Percentiles rank a stretch among this genome's conserved stretches.
Conservation (phyloP, 805 yeast genomes). For the Ogataea pilisensis region DNA sequence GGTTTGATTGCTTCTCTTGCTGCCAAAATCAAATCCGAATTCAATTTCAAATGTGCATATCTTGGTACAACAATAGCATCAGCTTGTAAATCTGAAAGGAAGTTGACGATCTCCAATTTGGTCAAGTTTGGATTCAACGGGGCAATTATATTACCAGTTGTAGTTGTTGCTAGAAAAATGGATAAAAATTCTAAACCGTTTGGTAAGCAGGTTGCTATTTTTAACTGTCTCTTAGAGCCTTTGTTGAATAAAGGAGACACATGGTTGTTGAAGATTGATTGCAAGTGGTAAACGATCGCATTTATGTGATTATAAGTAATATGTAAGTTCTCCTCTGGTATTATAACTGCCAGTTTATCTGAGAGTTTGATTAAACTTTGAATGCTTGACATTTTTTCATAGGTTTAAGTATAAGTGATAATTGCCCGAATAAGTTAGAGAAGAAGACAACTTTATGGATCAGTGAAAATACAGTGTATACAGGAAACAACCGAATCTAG, state of each 20-base stretch:
- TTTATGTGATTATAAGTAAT: slow-evolving; percentile 43
- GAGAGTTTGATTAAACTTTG: slow-evolving; percentile 23
- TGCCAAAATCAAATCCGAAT: slow-evolving; percentile 29
- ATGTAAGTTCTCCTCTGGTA: slow-evolving; percentile 42
- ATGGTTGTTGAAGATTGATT: slow-evolving; percentile 39
- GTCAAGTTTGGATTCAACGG: slow-evolving; percentile 66
- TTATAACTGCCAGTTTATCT: slow-evolving; percentile 38
- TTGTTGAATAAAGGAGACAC: slow-evolving; percentile 38
- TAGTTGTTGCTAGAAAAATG: slow-evolving; percentile 53
- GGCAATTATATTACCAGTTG: slow-evolving; percentile 56
- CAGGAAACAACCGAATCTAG: too few species aligned
- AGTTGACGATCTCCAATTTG: slow-evolving; percentile 59
- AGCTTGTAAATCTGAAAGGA: slow-evolving; percentile 56
- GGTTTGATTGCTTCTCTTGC: slow-evolving; percentile 38
- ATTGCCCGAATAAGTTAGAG: too few species aligned
- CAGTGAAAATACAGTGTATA: too few species aligned
- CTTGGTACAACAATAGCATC: slow-evolving; percentile 54
- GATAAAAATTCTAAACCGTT: slow-evolving; percentile 57
- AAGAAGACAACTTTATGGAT: too few species aligned
- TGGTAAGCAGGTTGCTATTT: slow-evolving; percentile 57
- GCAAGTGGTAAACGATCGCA: slow-evolving; percentile 43
- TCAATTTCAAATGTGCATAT: slow-evolving; percentile 36
- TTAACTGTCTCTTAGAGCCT: slow-evolving; percentile 34
- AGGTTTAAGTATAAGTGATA: too few species aligned
- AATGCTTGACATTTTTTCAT: slow-evolving; percentile 7